A percentile compares a stretch with the other conserved stretches of the same genome.
These are phyloP conservation scores for Phyllostachys edulis DNA, from an alignment of 176 grass and related monocot genomes.

Conservation along the genomic window DNA sequence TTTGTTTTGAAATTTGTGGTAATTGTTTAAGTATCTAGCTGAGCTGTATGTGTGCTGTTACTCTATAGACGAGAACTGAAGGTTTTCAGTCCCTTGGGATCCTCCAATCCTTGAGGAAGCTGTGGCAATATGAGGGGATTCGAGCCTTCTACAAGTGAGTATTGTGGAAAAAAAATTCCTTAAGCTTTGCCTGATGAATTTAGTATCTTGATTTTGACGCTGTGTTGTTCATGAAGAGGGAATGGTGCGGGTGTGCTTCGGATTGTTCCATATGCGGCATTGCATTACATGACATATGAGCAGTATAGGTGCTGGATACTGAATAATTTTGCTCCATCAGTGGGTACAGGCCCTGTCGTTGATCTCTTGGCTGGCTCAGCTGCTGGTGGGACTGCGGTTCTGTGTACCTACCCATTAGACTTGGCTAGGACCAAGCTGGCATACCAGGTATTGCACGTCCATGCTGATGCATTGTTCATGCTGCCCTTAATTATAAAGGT, in stretches of 20 bases:
- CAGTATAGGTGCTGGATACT: conserved; percentile 84
- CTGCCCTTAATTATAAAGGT: not conserved
- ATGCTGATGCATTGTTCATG: not conserved
- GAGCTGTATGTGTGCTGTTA: too few species aligned
- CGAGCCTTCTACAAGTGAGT: too few species aligned
- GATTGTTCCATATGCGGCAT: conserved; percentile 95
- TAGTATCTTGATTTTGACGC: too few species aligned
- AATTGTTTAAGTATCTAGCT: too few species aligned
- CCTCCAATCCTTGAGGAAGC: too few species aligned
- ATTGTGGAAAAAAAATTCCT: too few species aligned
- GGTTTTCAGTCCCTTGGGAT: too few species aligned
- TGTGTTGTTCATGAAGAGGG: too few species aligned
- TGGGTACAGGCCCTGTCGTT: conserved; percentile 77
- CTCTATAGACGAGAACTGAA: too few species aligned
- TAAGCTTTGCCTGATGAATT: too few species aligned
- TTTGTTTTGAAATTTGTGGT: too few species aligned
- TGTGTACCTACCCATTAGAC: conserved; percentile 93
- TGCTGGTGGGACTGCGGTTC: conserved; percentile 90
- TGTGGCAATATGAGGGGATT: too few species aligned
- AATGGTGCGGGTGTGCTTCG: conserved; percentile 91
- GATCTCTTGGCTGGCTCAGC: conserved; percentile 95
- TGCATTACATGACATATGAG: conserved; percentile 97
- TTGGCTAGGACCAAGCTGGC: conserved; percentile 88
- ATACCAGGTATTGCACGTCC: conserved; percentile 69
- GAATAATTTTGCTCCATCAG: conserved; percentile 61